A percentile compares a stretch with the other conserved stretches of the same genome.
Conservation (phyloP, 2,329 filamentous ascomycete genomes). For the Ceratocystis huliohia region DNA sequence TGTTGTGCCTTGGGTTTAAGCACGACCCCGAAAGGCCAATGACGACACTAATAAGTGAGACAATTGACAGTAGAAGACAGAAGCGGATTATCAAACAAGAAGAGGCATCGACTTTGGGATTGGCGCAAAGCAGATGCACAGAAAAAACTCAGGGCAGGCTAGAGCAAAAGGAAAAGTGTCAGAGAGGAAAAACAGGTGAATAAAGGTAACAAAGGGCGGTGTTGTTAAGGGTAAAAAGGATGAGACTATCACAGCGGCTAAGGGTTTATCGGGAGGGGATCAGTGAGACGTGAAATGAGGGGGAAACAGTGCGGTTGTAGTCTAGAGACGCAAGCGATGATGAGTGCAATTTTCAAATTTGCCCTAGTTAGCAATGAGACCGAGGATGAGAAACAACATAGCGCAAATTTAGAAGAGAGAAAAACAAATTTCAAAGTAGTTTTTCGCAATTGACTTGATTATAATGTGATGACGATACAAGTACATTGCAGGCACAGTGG, state of each 20-base stretch:
- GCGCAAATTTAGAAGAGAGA: too few species aligned
- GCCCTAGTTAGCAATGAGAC: too few species aligned
- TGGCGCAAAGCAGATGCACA: not conserved
- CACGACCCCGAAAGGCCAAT: conserved; percentile 4
- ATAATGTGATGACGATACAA: too few species aligned
- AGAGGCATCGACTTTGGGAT: not conserved
- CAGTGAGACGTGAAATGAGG: conserved; percentile 1
- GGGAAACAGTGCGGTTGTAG: not conserved
- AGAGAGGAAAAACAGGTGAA: not conserved
- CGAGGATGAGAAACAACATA: too few species aligned
- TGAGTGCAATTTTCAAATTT: not conserved
- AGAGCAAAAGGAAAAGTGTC: not conserved
- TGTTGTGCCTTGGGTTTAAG: not conserved
- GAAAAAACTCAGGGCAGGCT: not conserved
- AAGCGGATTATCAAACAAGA: not conserved
- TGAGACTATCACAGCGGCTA: not conserved
- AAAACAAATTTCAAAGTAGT: too few species aligned
- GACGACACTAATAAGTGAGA: conserved; percentile 1
- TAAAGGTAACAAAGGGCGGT: not conserved
- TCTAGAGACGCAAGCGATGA: not conserved
- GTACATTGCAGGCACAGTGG: not conserved
- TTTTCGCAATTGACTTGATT: too few species aligned
- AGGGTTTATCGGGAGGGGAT: not conserved
- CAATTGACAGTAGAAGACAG: not conserved
- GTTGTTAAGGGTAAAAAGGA: not conserved